phyloP scores from a whole-genome alignment of 1,284 basidiomycete species.

The Ganoderma leucocontextum region DNA sequence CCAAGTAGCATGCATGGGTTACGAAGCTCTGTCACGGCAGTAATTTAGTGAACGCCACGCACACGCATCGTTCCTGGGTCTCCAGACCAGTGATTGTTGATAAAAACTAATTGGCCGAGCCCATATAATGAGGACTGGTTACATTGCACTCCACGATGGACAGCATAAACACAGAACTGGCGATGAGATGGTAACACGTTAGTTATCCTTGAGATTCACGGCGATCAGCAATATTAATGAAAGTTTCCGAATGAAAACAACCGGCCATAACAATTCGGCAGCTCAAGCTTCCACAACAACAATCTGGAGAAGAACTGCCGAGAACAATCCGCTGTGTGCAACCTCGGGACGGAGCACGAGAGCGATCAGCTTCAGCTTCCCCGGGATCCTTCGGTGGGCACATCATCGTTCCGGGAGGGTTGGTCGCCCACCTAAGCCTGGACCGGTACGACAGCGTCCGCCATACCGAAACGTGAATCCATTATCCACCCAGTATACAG shows the following conservation, averaged over 20 bases:
- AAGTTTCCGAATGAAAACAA: not conserved
- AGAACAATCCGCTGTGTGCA: slow-evolving; percentile 21
- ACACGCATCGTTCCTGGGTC: not conserved
- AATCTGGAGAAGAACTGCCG: slow-evolving; percentile 26
- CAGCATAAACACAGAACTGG: not conserved
- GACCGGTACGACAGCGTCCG: not conserved
- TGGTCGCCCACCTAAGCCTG: not conserved
- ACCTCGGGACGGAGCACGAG: slow-evolving; percentile 13
- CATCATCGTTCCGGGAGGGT: slow-evolving; percentile 8
- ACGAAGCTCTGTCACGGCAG: slow-evolving; percentile 14
- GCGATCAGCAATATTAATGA: not conserved
- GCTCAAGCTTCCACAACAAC: slow-evolving; percentile 8
- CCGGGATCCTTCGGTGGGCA: slow-evolving; percentile 15
- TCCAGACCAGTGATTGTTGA: not conserved
- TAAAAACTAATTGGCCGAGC: not conserved
- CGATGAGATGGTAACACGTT: too few species aligned
- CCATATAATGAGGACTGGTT: not conserved
- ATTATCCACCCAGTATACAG: not conserved
- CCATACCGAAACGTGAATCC: not conserved
- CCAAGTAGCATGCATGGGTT: not conserved
- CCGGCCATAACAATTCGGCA: not conserved
- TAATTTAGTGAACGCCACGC: not conserved
- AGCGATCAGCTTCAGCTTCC: slow-evolving; percentile 22
- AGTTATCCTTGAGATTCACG: not conserved
- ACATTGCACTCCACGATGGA: not conserved